Conservation (phyloP, 2,329 filamentous ascomycete genomes). For the Daldinia eschscholtzii region DNA sequence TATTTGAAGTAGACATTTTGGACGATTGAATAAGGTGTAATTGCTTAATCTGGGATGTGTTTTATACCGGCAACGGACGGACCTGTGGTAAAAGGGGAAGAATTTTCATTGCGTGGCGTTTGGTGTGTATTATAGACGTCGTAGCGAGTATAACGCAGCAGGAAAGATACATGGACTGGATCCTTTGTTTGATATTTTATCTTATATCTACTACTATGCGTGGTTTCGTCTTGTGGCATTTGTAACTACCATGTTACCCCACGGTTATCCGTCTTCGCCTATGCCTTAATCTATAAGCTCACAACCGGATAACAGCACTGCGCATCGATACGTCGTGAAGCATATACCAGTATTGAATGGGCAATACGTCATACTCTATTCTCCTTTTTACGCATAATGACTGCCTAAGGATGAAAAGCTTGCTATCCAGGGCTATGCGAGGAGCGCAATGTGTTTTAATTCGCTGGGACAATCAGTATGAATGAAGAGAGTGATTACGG, state of each 20-base stretch:
- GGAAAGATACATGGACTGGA: conserved; percentile 39
- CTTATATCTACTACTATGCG: not conserved
- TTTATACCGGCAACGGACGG: not conserved
- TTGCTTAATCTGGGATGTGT: conserved; percentile 26
- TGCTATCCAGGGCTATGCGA: conserved; percentile 54
- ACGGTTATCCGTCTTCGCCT: not conserved
- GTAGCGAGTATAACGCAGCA: conserved; percentile 1
- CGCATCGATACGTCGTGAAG: not conserved
- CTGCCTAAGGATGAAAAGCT: not conserved
- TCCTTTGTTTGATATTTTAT: conserved; percentile 34
- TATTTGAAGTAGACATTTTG: conserved; percentile 12
- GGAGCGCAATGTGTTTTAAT: conserved; percentile 66
- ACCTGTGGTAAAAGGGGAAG: conserved; percentile 1
- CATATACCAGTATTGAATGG: not conserved
- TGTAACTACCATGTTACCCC: not conserved
- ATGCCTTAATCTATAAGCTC: not conserved
- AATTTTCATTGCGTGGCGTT: conserved; percentile 36
- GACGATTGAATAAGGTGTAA: conserved; percentile 15
- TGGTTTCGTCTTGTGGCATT: conserved; percentile 1
- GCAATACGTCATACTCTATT: not conserved
- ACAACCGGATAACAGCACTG: not conserved
- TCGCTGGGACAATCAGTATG: conserved; percentile 53
- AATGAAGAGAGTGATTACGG: not conserved
- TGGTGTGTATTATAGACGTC: conserved; percentile 35
- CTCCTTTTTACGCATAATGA: not conserved